Base-by-base conservation (phyloP, 2,329 filamentous ascomycete genomes). In the Fusarium nodosum region DNA sequence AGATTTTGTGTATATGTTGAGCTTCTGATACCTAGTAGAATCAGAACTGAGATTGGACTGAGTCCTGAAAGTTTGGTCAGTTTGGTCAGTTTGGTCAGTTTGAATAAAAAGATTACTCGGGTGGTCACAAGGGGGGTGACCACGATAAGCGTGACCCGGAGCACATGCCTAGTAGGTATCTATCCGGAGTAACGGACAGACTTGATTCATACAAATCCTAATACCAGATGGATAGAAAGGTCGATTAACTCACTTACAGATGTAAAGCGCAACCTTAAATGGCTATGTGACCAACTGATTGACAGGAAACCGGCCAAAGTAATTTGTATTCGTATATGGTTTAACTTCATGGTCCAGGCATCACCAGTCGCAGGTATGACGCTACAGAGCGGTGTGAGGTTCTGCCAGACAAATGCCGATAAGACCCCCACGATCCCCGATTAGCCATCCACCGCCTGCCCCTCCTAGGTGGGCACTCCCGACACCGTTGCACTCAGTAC, bases 321-420 rank as follows among this genome's bases (percentile, higher is more conserved):
- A 52, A 18, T 38, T 20, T 38, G n/a, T 34, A 34, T 20, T 50
- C 22, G n/a, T 26, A 52, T 26, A 28, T 24, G n/a, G 13, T 22
- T 52, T 39, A 34, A n/a, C 41, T 41, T 46, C 48, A 61, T 39
- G 28, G 46, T 68, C 66, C 55, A 75, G 72, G 72, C 72, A 74
- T 71, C 73, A 72, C 64, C 57, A 56, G 56, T 34, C 47, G 42
- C 42, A 46, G 62, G 71, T 72, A 75, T 75, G 73, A 75, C 73
- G 73, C 68, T 66, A 57, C 39, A 74, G 61, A 63, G 73, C 73
- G 73, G 73, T 75, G 66, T 64, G 36, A 9, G 18, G 18, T 75
- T 74, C 64, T 74, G 73, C 73, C 73, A 58, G 73, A 64, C 62
- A 68, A 71, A 74, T 70, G 41, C 36, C 53, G 59, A 74, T 59